Conservation (phyloP, 169 alveolate species). For the Plasmodium knowlesi region DNA sequence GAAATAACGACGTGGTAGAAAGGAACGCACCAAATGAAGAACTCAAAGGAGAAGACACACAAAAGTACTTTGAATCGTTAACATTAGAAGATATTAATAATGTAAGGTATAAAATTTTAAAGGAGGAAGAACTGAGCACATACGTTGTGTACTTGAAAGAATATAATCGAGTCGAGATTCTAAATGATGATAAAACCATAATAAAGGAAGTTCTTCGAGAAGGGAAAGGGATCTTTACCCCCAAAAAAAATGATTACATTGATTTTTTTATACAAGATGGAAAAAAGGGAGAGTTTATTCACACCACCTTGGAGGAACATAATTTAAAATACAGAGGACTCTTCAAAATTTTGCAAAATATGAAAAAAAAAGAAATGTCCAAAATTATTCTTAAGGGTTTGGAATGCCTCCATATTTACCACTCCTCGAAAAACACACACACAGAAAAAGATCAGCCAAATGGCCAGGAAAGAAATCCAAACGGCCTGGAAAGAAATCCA, state of each 20-base stretch:
- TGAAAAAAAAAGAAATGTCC: conserved; percentile 70
- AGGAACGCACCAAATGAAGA: background rate
- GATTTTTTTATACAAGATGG: conserved; percentile 61
- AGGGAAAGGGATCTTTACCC: conserved; percentile 64
- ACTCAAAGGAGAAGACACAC: background rate
- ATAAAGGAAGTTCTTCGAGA: conserved; percentile 67
- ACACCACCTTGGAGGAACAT: conserved; percentile 46
- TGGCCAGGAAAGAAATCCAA: background rate
- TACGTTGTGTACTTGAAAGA: conserved; percentile 72
- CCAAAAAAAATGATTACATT: conserved; percentile 74
- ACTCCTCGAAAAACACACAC: background rate
- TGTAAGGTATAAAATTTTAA: conserved; percentile 56
- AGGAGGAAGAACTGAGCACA: conserved; percentile 43
- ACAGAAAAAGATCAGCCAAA: background rate
- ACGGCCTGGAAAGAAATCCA: background rate
- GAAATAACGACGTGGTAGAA: background rate
- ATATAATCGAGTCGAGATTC: conserved; percentile 52
- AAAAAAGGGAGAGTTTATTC: conserved; percentile 46
- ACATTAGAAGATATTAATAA: conserved; percentile 33
- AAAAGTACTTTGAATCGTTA: background rate
- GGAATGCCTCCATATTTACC: conserved; percentile 49
- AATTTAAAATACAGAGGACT: conserved; percentile 74
- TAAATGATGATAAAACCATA: conserved; percentile 67
- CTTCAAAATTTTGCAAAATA: conserved; percentile 50
- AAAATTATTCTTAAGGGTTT: conserved; percentile 48